phyloP scores from a whole-genome alignment of 2,329 filamentous ascomycete species.

The Epichloe uncinata region DNA sequence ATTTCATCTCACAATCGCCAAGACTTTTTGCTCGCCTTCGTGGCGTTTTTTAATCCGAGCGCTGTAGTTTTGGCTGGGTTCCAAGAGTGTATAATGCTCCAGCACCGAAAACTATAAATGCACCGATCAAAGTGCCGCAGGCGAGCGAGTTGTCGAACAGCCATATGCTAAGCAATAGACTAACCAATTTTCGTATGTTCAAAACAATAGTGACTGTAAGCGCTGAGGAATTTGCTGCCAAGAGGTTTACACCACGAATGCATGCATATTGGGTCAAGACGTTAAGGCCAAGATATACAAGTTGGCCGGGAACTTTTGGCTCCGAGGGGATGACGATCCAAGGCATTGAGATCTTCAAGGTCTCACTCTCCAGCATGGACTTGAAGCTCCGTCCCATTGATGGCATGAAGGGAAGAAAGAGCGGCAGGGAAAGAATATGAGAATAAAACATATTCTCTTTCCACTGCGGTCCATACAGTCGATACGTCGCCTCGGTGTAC shows the following conservation, averaged over 20 bases:
- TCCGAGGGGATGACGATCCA: constrained; percentile 6
- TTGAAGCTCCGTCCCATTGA: constrained; percentile 51
- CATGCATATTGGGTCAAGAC: constrained; percentile 88
- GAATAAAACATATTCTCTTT: constrained; percentile 95
- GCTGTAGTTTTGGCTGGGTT: constrained; percentile 18
- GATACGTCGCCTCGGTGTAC: constrained; percentile 86
- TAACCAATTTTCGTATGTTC: constrained; percentile 89
- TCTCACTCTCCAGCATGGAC: constrained; percentile 49
- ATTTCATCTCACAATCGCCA: background rate
- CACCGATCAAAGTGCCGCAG: constrained; percentile 64
- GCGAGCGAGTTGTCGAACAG: constrained; percentile 80
- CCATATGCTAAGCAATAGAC: constrained; percentile 81
- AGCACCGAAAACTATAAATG: constrained; percentile 74
- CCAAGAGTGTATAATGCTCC: constrained; percentile 87
- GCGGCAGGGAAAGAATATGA: constrained; percentile 58
- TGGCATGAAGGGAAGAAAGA: constrained; percentile 61
- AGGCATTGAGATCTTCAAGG: constrained; percentile 27
- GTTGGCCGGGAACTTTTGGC: constrained; percentile 46
- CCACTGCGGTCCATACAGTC: constrained; percentile 77
- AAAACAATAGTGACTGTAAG: constrained; percentile 93
- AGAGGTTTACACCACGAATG: constrained; percentile 89
- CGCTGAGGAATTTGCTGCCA: constrained; percentile 77
- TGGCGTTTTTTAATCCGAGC: background rate
- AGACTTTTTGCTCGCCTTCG: background rate
- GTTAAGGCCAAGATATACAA: constrained; percentile 60